Percentiles rank a stretch among this genome's conserved stretches.
phyloP scores from a whole-genome alignment of 2,329 filamentous ascomycete genomes.

The Microcyclospora tardicrescens region DNA sequence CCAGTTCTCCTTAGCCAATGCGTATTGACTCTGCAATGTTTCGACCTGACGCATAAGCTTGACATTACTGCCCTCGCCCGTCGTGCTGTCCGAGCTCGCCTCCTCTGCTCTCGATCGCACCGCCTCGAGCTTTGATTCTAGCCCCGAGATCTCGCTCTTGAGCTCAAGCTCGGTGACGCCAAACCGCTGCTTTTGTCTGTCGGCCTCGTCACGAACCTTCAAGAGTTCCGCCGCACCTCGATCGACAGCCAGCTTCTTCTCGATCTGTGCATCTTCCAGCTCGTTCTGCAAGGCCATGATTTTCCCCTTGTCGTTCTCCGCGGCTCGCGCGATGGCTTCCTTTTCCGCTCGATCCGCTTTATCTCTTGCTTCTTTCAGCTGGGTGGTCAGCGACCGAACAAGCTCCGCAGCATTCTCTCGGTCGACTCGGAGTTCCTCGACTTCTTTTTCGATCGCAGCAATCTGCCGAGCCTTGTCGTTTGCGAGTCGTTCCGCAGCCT shows the following conservation, averaged over 20 bases:
- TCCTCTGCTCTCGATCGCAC: slow-evolving; percentile 80
- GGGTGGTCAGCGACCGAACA: slow-evolving; percentile 55
- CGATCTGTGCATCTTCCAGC: slow-evolving; percentile 52
- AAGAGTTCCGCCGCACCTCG: slow-evolving; percentile 56
- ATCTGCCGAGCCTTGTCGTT: slow-evolving; percentile 47
- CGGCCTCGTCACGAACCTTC: slow-evolving; percentile 59
- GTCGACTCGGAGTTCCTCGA: slow-evolving; percentile 20
- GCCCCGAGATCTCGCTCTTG: slow-evolving; percentile 58
- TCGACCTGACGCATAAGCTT: slow-evolving; percentile 90
- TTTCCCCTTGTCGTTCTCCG: slow-evolving; percentile 51
- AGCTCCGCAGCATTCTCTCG: slow-evolving; percentile 39
- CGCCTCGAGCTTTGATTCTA: slow-evolving; percentile 83
- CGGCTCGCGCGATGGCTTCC: slow-evolving; percentile 52
- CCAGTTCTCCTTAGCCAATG: slow-evolving; percentile 92
- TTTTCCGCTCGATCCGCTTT: slow-evolving; percentile 54
- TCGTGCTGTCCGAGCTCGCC: slow-evolving; percentile 57
- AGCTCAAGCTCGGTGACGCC: slow-evolving; percentile 61
- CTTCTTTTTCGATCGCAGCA: slow-evolving; percentile 39
- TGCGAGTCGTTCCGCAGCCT: slow-evolving; percentile 45
- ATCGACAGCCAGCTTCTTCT: slow-evolving; percentile 63
- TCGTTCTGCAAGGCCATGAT: slow-evolving; percentile 48
- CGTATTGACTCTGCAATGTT: slow-evolving; percentile 88
- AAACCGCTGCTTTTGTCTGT: slow-evolving; percentile 58
- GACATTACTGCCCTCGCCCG: slow-evolving; percentile 39
- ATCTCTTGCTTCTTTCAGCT: slow-evolving; percentile 54